A percentile compares a stretch with the other conserved stretches of the same genome.
Evolutionary conservation across 345 rosid species (phyloP).

Genomic region (Acer negundo): DNA sequence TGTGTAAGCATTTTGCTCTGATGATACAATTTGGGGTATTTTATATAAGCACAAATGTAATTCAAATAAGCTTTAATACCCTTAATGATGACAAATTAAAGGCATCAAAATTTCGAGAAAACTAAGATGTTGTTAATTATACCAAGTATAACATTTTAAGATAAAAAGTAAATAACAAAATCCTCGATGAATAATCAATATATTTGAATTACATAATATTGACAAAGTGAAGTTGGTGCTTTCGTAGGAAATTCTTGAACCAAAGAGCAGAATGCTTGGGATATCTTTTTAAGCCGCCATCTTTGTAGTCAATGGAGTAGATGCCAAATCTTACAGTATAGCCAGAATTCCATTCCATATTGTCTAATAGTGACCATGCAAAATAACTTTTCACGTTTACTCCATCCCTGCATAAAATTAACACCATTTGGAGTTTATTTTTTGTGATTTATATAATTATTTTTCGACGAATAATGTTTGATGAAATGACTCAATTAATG

Average conservation of each 20-base stretch:
- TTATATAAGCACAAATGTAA: too few relatives aligned
- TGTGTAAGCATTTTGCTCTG: too few relatives aligned
- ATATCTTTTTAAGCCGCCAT: slow-evolving; percentile 41
- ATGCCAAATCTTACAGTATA: slow-evolving; percentile 40
- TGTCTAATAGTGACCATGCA: neutral
- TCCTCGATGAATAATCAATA: neutral
- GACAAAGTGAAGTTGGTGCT: neutral
- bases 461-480: neutral
- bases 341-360: slow-evolving; percentile 44
- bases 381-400: slow-evolving; percentile 40
- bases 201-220: neutral
- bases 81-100: too few relatives aligned
- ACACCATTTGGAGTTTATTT: neutral
- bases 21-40: too few relatives aligned
- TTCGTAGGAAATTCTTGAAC: slow-evolving; percentile 25
- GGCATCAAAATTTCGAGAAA: too few relatives aligned
- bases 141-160: neutral
- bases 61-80: too few relatives aligned
- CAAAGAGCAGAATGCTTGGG: slow-evolving; percentile 37
- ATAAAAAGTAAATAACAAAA: neutral
- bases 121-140: too few relatives aligned
- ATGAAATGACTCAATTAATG: slow-evolving; percentile 13
- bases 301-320: slow-evolving; percentile 35
- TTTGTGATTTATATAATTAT: neutral
- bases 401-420: slow-evolving; percentile 20